Evolutionary conservation across 805 yeast genomes (phyloP).

Genomic region (Nakazawaea wyomingensis): DNA sequence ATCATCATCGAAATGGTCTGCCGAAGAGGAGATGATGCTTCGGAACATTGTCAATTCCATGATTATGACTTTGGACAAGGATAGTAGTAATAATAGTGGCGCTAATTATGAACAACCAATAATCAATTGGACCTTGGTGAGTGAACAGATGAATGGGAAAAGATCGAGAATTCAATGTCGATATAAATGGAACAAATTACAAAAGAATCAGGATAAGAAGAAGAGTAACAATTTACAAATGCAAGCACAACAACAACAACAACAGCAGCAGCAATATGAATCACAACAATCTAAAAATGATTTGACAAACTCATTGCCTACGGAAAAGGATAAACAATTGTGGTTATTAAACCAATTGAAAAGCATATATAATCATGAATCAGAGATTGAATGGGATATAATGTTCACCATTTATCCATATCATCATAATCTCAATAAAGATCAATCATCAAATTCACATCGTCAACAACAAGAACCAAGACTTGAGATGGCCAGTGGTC

Average conservation of each 20-base stretch:
- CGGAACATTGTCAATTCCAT: conserved; percentile 49
- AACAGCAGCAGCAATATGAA: not conserved
- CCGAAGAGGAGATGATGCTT: conserved; percentile 62
- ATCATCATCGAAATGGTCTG: conserved; percentile 74
- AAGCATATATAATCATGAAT: conserved; percentile 3
- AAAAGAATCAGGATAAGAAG: conserved; percentile 36
- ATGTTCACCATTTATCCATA: conserved; percentile 9
- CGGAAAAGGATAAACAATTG: conserved; percentile 3
- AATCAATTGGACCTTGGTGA: conserved; percentile 88
- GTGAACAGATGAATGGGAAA: conserved; percentile 84
- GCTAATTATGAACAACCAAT: conserved; percentile 26
- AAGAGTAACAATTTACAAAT: not conserved
- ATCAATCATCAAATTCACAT: not conserved
- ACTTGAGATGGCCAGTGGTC: not conserved
- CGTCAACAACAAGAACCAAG: not conserved
- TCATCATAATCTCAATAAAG: not conserved
- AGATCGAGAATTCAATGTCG: conserved; percentile 92
- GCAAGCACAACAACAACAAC: not conserved
- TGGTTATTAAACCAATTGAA: conserved; percentile 12
- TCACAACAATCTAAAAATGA: not conserved
- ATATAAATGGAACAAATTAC: conserved; percentile 87
- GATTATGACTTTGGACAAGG: conserved; percentile 21
- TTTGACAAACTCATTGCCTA: not conserved
- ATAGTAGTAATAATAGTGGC: conserved; percentile 8
- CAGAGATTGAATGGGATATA: conserved; percentile 11